Evolutionary conservation across 768 basidiomycete species (phyloP), one percentile per base, ranked within the genome.

Genomic region (Pisolithus marmoratus): DNA sequence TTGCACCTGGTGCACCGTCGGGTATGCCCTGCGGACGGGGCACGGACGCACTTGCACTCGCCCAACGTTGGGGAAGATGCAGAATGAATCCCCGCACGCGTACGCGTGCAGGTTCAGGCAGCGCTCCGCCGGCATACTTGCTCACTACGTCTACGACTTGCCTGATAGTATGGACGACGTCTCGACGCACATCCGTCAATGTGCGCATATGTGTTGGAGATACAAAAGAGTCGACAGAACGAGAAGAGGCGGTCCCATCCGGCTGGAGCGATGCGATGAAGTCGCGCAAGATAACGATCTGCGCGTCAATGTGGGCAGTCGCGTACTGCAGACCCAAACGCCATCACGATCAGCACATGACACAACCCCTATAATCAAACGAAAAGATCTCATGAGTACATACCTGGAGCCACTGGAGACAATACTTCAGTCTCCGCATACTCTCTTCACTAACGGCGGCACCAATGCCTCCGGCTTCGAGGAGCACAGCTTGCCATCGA

Each of bases 401-500:
- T 24, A 90, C 90, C 74, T 89, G 85, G 17, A 95, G 73, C 90
- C 91, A 94, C 52, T 90, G 82, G 26, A 95, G 64, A 68, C 89
- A 92, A 63, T 94, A 94, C 63, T 84, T 83, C 38, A 95, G 68
- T 49, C 87, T 75, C 50, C 88, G 75, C 87, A 95, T 88, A 61
- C 85, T 92, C 67, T 94, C 93, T 56, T 94, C 91, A 65, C 90
- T 92, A 29, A 94, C 74, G 8, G 93, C 92, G 0, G 89, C 90
- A 52, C 90, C 81, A 31, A 95, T 74, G 0, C 92, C 92, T 14
- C 92, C 90, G 2, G 90, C 92, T 68, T 94, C 92, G 22, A 87
- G 74, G 38, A 94, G 71, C 24, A 94, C 79, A 0, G 86, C 80
- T 59, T 93, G 90, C 91, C 89, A 92, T 38, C 87, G 74, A 65